Conservation (phyloP, 2,329 filamentous ascomycete genomes). For the Escovopsis sp. region DNA sequence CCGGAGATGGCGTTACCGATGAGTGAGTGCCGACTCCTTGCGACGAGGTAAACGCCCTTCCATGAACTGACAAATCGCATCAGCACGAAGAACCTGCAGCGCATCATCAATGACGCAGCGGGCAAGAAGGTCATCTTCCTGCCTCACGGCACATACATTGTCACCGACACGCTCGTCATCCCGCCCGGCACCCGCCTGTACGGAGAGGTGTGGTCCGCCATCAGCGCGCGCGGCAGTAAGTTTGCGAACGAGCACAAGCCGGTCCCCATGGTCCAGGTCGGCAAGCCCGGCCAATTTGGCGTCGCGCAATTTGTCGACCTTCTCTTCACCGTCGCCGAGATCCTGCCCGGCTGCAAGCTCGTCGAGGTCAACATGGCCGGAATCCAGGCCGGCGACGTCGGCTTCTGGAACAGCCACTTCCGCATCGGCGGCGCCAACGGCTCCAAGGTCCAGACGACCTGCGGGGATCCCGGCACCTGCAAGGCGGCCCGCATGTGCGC, state of each 20-base stretch:
- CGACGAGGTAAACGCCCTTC: too few relatives aligned
- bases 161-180: slow-evolving; percentile 38
- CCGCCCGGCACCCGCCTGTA: slow-evolving; percentile 10
- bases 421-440: slow-evolving; percentile 26
- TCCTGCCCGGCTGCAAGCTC: slow-evolving; percentile 22
- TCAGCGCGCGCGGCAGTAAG: slow-evolving; percentile 27
- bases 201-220: slow-evolving; percentile 9
- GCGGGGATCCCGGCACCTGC: slow-evolving; percentile 23
- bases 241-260: slow-evolving; percentile 31
- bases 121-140: slow-evolving; percentile 26
- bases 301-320: slow-evolving; percentile 34
- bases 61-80: not conserved
- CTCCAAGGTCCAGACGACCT: slow-evolving; percentile 22
- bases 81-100: slow-evolving; percentile 8
- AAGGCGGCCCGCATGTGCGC: slow-evolving; percentile 31
- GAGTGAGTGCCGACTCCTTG: slow-evolving; percentile 9
- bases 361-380: slow-evolving; percentile 35
- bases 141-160: slow-evolving; percentile 31
- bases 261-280: slow-evolving; percentile 33
- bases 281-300: slow-evolving; percentile 30
- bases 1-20: slow-evolving; percentile 25
- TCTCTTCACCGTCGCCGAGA: slow-evolving; percentile 31
- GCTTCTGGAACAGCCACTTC: slow-evolving; percentile 29
- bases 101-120: slow-evolving; percentile 8
- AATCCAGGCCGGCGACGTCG: slow-evolving; percentile 28